These are phyloP conservation scores for Wickerhamiella australiensis DNA, from an alignment of 805 yeast genomes.

Conservation along the genomic window DNA sequence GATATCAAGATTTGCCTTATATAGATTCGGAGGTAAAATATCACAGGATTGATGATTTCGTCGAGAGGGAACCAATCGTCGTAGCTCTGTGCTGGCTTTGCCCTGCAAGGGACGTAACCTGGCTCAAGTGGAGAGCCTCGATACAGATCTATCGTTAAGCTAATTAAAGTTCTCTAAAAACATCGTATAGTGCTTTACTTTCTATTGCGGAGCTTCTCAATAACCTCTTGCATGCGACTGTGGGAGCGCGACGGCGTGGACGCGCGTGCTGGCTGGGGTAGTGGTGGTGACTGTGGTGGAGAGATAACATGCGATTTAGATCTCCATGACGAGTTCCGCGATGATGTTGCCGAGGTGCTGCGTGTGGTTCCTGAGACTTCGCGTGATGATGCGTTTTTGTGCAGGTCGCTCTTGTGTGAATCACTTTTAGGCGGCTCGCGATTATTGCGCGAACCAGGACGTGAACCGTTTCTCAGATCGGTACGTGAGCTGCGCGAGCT, in stretches of 20 bases:
- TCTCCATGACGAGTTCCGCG: background rate
- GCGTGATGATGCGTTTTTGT: background rate
- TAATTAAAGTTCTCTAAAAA: too few relatives aligned
- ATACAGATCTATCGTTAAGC: too few relatives aligned
- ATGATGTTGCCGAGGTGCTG: background rate
- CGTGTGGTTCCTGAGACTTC: background rate
- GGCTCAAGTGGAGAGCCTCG: too few relatives aligned
- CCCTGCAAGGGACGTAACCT: too few relatives aligned
- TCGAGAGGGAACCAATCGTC: too few relatives aligned
- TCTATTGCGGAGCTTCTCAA: background rate
- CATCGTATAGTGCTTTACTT: background rate
- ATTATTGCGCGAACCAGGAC: background rate
- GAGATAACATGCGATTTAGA: background rate
- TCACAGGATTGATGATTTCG: too few relatives aligned
- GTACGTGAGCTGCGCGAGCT: background rate
- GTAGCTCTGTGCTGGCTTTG: too few relatives aligned
- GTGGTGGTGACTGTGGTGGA: background rate
- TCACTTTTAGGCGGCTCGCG: background rate
- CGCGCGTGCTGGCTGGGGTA: background rate
- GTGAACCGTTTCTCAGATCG: background rate
- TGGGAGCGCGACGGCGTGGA: background rate
- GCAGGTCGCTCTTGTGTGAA: background rate
- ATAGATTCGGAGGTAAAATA: too few relatives aligned
- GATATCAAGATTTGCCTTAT: too few relatives aligned
- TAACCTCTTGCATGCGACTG: slow-evolving; percentile 4